Base-by-base conservation (phyloP, 225 moss, liverwort and hornwort genomes). In the Asterella californica region DNA sequence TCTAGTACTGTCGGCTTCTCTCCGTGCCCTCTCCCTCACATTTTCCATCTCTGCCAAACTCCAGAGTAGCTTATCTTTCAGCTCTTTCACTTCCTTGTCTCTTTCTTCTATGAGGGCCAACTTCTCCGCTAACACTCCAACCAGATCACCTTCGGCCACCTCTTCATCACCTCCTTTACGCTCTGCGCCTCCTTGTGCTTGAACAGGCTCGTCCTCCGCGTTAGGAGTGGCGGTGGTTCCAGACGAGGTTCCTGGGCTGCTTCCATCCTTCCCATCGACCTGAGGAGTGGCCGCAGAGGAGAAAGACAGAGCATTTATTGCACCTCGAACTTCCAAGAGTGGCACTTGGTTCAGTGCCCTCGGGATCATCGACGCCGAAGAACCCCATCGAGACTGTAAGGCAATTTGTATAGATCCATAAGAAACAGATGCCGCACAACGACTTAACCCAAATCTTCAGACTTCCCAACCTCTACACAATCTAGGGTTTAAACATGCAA, bases 41-140 rank as follows among this genome's bases (percentile, higher is more conserved):
- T 94, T 94, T 79, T 96, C 92, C 92, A 94, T 91, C 85, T 94
- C 92, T 59, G 96, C 96, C 68, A 90, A 85, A 85, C 90, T 90
- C 83, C 94, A 91, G 21, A 96, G 81, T 32, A 96, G 82, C 82
- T 87, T 91, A 70, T 92, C 91, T 84, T 88, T 92, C 47, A 91
- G 70, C 48, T 89, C 92, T 52, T 78, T 83, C 48, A 91, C 80
- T 75, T 86, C 88, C 62, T 84, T 90, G 30, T 92, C 88, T 79
- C 83, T 92, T 78, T 90, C 89, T 81, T 91, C 91, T 62, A 94
- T 75, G 59, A 88, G 79, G 57, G 88, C 91, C 83, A 94, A 84
- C 61, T 90, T 90, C 77, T 96, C 96, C 82, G 87, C 89, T 59
- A 96, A 81, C 80, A 92, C 84, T 71, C 82, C 88, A 52, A 90